These are phyloP conservation scores for Flueggea neowawraea DNA, from an alignment of 441 rosid species.

Conservation along the genomic window DNA sequence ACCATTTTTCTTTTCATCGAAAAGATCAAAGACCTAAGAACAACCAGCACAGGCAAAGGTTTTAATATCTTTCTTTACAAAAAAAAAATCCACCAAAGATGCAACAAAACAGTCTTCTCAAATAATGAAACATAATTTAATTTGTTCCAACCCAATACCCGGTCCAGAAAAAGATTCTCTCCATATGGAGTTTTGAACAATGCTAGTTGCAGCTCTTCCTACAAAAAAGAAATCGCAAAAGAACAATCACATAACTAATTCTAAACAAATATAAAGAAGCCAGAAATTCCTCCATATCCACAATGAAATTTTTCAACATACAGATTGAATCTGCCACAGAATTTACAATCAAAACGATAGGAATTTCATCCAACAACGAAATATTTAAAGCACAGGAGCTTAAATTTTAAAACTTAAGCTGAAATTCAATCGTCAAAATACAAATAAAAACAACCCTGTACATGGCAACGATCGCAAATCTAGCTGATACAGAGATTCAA, in stretches of 20 bases:
- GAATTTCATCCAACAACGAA: too few species aligned
- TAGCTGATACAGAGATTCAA: too few species aligned
- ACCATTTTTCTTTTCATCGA: slow-evolving; percentile 79
- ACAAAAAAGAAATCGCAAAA: slow-evolving; percentile 12
- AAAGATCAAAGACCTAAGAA: slow-evolving; percentile 69
- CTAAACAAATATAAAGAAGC: background rate
- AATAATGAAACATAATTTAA: background rate
- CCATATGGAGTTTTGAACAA: slow-evolving; percentile 46
- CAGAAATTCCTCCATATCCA: too few species aligned
- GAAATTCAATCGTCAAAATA: too few species aligned
- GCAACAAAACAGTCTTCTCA: background rate
- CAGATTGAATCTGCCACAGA: too few species aligned
- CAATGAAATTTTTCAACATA: too few species aligned
- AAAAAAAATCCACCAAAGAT: too few species aligned
- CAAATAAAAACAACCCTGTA: too few species aligned
- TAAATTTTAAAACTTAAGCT: too few species aligned
- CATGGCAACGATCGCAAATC: too few species aligned
- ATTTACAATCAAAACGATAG: too few species aligned
- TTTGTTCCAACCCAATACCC: slow-evolving; percentile 39
- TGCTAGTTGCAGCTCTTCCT: slow-evolving; percentile 89
- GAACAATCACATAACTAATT: background rate
- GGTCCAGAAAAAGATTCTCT: slow-evolving; percentile 72
- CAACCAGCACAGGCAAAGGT: background rate
- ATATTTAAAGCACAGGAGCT: too few species aligned
- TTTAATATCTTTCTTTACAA: background rate